phyloP scores from a whole-genome alignment of 139 green algal genomes.

The Chlamydomonas incerta region DNA sequence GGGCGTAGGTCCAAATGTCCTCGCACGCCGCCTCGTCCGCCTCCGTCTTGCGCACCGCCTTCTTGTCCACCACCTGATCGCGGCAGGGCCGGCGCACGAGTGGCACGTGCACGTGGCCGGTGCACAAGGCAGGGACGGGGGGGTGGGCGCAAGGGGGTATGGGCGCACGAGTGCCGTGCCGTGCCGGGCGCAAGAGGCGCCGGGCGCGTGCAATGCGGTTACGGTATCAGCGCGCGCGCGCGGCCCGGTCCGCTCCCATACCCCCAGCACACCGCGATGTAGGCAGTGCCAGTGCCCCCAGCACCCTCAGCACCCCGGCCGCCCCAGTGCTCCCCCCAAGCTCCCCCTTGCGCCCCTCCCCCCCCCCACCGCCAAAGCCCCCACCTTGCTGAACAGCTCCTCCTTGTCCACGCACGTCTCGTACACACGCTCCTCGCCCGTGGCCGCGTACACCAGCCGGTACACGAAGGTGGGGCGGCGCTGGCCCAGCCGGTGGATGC shows the following conservation, averaged over 20 bases:
- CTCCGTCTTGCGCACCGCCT: constrained; percentile 11
- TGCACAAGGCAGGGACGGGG: neutral
- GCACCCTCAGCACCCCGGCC: too few relatives aligned
- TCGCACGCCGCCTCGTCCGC: too few relatives aligned
- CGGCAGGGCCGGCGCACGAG: neutral
- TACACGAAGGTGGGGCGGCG: constrained; percentile 59
- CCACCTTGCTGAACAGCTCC: constrained; percentile 36
- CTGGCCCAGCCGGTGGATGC: constrained; percentile 73
- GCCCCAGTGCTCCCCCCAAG: too few relatives aligned
- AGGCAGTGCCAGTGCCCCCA: too few relatives aligned
- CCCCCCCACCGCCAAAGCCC: neutral
- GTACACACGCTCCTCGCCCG: constrained; percentile 52
- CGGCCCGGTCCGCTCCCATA: too few relatives aligned
- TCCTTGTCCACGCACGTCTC: constrained; percentile 45
- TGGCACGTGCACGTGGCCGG: too few relatives aligned
- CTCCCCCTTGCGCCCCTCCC: too few relatives aligned
- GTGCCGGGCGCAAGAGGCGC: neutral
- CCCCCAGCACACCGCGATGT: too few relatives aligned
- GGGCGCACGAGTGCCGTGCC: too few relatives aligned
- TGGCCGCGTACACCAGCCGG: constrained; percentile 64
- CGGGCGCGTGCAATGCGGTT: too few relatives aligned
- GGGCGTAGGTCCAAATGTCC: neutral
- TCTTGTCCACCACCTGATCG: constrained; percentile 34
- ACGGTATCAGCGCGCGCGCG: too few relatives aligned
- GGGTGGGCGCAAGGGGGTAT: too few relatives aligned